Percentiles rank a stretch among this genome's conserved stretches.
Evolutionary conservation across 2,329 filamentous ascomycete genomes (phyloP).

Genomic region (Trichoderma arundinaceum): DNA sequence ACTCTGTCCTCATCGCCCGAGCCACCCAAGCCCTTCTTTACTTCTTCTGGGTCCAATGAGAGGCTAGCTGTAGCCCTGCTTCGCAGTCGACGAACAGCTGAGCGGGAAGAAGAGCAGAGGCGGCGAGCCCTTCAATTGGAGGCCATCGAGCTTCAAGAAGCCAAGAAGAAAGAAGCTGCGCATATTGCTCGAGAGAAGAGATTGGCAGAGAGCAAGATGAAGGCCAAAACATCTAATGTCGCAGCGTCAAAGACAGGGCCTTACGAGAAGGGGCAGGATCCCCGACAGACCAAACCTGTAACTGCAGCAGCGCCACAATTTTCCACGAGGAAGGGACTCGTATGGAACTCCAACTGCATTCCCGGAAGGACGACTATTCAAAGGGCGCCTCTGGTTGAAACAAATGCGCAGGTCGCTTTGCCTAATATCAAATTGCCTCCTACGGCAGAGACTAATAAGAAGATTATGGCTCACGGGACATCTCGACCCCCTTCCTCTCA

Average conservation of each 20-base stretch:
- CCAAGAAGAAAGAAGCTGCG: neutral
- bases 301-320: neutral
- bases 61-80: slow-evolving; percentile 44
- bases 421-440: neutral
- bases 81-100: slow-evolving; percentile 45
- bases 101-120: slow-evolving; percentile 40
- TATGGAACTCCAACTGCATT: neutral
- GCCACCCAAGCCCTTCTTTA: slow-evolving; percentile 45
- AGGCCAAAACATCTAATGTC: neutral
- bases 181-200: slow-evolving; percentile 9
- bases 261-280: neutral
- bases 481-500: neutral
- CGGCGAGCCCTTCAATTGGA: slow-evolving; percentile 38
- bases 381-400: neutral
- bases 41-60: slow-evolving; percentile 46
- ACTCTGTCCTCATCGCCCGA: slow-evolving; percentile 28
- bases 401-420: neutral
- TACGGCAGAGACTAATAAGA: neutral
- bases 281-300: neutral
- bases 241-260: neutral
- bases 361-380: neutral
- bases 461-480: neutral
- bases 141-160: slow-evolving; percentile 27
- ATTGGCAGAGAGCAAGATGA: neutral
- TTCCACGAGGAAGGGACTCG: neutral